Evolutionary conservation across 179 eudicot genomes (phyloP).

Genomic region (Monotropa hypopitys): DNA sequence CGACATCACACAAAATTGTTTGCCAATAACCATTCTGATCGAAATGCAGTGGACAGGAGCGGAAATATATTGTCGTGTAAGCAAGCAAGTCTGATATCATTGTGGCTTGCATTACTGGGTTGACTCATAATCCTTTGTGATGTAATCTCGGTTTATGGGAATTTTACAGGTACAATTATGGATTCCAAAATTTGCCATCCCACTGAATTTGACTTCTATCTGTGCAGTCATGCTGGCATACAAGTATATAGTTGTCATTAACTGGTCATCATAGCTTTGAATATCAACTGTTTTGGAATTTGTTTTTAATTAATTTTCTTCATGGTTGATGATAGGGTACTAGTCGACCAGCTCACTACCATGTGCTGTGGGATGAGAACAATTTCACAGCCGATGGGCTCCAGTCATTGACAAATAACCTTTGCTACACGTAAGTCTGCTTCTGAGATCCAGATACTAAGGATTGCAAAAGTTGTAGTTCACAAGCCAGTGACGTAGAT

Average conservation of each 20-base stretch:
- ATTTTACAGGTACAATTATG: slow-evolving; percentile 60
- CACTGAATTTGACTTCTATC: slow-evolving; percentile 73
- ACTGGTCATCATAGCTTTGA: not conserved
- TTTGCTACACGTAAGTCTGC: slow-evolving; percentile 66
- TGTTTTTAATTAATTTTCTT: not conserved
- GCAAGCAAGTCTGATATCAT: not conserved
- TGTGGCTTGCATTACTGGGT: not conserved
- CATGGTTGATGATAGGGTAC: slow-evolving; percentile 47
- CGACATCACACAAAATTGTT: slow-evolving; percentile 91
- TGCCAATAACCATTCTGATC: slow-evolving; percentile 66
- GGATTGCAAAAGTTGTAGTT: not conserved
- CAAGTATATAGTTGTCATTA: slow-evolving; percentile 30
- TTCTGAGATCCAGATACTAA: not conserved
- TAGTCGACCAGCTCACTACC: slow-evolving; percentile 89
- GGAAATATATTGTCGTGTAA: slow-evolving; percentile 83
- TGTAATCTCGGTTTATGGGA: not conserved
- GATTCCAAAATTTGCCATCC: slow-evolving; percentile 88
- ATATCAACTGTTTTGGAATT: not conserved
- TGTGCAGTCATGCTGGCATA: slow-evolving; percentile 92
- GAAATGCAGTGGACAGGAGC: slow-evolving; percentile 53
- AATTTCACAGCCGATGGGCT: slow-evolving; percentile 73
- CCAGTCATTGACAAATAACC: slow-evolving; percentile 78
- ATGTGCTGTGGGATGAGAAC: slow-evolving; percentile 92
- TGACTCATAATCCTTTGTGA: not conserved
- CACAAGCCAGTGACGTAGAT: not conserved